A percentile compares a stretch with the other conserved stretches of the same genome.
Conservation (phyloP, 2,329 filamentous ascomycete species). For the Arachnomyces sp. region DNA sequence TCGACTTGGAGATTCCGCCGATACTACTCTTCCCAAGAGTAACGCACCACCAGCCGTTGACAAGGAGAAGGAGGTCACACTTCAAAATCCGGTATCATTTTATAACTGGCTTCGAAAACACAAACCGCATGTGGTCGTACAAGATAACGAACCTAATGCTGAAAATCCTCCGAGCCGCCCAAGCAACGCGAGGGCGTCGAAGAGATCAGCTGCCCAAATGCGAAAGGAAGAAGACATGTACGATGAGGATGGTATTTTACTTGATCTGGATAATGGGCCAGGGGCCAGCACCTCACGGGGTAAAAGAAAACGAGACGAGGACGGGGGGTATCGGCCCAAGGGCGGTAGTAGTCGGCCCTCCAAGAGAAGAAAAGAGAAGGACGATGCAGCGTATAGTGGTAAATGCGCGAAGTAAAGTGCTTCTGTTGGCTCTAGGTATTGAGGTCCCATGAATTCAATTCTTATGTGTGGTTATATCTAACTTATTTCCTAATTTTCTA, state of each 20-base stretch:
- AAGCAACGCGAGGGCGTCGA: constrained; percentile 34
- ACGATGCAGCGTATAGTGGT: constrained; percentile 26
- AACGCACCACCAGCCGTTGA: constrained; percentile 29
- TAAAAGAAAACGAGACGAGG: constrained; percentile 42
- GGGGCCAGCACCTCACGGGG: constrained; percentile 21
- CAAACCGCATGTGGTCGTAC: constrained; percentile 74
- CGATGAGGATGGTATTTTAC: constrained; percentile 35
- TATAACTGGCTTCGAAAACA: constrained; percentile 92
- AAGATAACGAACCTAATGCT: constrained; percentile 54
- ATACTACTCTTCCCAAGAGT: constrained; percentile 44
- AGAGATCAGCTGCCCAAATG: constrained; percentile 28
- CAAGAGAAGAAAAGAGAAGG: constrained; percentile 31
- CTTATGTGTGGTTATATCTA: background rate
- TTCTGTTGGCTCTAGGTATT: constrained; percentile 14
- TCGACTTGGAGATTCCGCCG: constrained; percentile 32
- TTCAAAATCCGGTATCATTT: constrained; percentile 79
- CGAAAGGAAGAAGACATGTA: constrained; percentile 35
- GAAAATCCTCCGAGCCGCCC: constrained; percentile 35
- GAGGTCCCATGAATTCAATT: background rate
- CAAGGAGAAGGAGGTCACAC: constrained; percentile 45
- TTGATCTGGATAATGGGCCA: constrained; percentile 20
- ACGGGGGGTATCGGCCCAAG: constrained; percentile 40
- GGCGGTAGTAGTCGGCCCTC: constrained; percentile 32
- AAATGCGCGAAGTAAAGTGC: constrained; percentile 28
- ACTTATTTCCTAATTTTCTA: constrained; percentile 11